Base-by-base conservation (phyloP, 2,329 filamentous ascomycete genomes). In the Trichothecium sympodiale region DNA sequence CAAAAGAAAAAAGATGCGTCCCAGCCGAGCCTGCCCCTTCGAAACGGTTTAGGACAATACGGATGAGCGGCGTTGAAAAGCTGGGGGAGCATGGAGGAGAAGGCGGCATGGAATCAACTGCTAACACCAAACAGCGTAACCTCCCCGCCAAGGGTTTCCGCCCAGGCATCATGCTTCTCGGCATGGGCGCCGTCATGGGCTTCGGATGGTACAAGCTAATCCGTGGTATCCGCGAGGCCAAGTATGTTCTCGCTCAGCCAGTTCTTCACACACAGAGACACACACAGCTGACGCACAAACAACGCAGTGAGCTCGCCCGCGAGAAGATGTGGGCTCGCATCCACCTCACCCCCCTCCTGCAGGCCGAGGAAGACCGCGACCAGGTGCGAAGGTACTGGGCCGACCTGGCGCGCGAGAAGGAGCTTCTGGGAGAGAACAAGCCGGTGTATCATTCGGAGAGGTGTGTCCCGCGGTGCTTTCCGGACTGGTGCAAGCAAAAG, bases 251-350 rank as follows among this genome's bases (percentile, higher is more conserved):
- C n/a, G n/a, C n/a, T n/a, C n/a, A n/a, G n/a, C n/a, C n/a, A n/a
- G n/a, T n/a, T n/a, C n/a, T n/a, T n/a, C n/a, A n/a, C n/a, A n/a
- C n/a, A n/a, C n/a, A n/a, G 9, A 28, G 7, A 17, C n/a, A 29
- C 38, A 31, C 33, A n/a, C 34, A 13, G 20, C 30, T 18, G 5
- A 14, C 5, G 20, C 25, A 16, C 8, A 13, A 17, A 39, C 45
- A 25, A 47, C 41, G 17, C 51, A 95, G 88, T 55, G 91, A 98
- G 64, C 80, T 94, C 47, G 84, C 80, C 44, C 85, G 91, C 51
- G 91, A 98, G 57, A 98, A 96, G 71, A 91, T 94, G 77, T 98
- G 91, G 91, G 77, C 85, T 42, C 82, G 91, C 56, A 94, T 98
- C 63, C 78, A 96, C 64, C 72, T 98, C 45, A 91, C 89, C 53